Conservation (phyloP, 768 basidiomycete genomes). For the Rossbeevera mucosa region DNA sequence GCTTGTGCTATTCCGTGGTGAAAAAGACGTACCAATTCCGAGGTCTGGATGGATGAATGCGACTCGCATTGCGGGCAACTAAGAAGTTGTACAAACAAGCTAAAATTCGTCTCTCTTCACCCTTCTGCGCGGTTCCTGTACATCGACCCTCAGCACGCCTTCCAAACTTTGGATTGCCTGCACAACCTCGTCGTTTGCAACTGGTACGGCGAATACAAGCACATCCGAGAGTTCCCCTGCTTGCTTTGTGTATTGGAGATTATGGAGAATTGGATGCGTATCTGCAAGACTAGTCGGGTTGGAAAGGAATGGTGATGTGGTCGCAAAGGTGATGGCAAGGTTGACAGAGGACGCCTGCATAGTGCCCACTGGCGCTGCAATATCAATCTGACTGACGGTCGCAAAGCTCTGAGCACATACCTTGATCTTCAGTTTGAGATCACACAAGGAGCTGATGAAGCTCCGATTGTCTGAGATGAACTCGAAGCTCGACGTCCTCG, state of each 20-base stretch:
- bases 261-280: slow-evolving; percentile 19
- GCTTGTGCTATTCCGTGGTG: neutral
- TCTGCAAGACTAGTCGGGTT: slow-evolving; percentile 19
- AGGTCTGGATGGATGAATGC: slow-evolving; percentile 94
- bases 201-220: slow-evolving; percentile 15
- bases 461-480: no score
- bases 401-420: neutral
- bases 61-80: slow-evolving; percentile 39
- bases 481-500: slow-evolving; percentile 71
- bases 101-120: slow-evolving; percentile 28
- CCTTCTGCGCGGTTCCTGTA: slow-evolving; percentile 18
- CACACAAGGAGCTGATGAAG: no score
- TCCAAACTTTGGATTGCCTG: slow-evolving; percentile 14
- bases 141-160: slow-evolving; percentile 22
- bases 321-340: slow-evolving; percentile 30
- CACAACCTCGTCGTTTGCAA: slow-evolving; percentile 8
- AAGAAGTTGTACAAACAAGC: neutral
- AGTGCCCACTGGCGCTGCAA: neutral
- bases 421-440: no score
- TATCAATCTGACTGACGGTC: neutral
- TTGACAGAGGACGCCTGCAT: slow-evolving; percentile 11
- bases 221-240: slow-evolving; percentile 23
- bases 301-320: slow-evolving; percentile 21
- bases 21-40: slow-evolving; percentile 65
- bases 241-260: slow-evolving; percentile 20